These are phyloP conservation scores for Strobilomyces echinocephalus DNA, from an alignment of 768 basidiomycete species.

Conservation along the genomic window DNA sequence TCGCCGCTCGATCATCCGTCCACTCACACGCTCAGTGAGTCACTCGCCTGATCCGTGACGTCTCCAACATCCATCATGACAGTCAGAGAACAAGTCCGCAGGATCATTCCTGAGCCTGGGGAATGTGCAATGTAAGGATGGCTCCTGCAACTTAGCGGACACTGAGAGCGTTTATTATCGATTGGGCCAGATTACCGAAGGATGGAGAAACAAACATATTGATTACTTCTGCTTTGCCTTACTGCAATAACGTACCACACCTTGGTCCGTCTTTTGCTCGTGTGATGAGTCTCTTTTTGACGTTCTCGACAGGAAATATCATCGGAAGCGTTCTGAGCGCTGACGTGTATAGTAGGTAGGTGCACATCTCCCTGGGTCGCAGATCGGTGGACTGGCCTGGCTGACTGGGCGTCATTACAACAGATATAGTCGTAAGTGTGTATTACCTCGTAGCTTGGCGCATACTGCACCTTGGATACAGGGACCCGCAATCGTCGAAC, in stretches of 20 bases:
- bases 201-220: constrained; percentile 84
- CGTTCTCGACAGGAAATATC: constrained; percentile 58
- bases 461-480: constrained; percentile 8
- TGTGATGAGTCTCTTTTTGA: constrained; percentile 8
- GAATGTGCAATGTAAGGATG: constrained; percentile 41
- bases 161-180: not conserved
- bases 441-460: not conserved
- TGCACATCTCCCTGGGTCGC: constrained; percentile 6
- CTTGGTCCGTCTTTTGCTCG: constrained; percentile 52
- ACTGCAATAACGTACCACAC: constrained; percentile 97
- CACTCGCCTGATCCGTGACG: not conserved
- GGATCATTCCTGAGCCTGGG: constrained; percentile 50
- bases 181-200: constrained; percentile 57
- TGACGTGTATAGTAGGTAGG: constrained; percentile 91
- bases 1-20: not conserved
- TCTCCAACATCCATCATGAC: constrained; percentile 34
- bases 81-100: constrained; percentile 49
- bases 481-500: constrained; percentile 82
- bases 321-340: constrained; percentile 96
- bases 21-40: not conserved
- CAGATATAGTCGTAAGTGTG: constrained; percentile 58
- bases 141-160: not conserved
- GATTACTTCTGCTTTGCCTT: constrained; percentile 93
- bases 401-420: not conserved
- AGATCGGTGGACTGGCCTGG: not conserved